Evolutionary conservation across 495 filamentous ascomycete genomes (phyloP), one percentile per base, ranked within the genome.

Genomic region (Penicillium soppii): DNA sequence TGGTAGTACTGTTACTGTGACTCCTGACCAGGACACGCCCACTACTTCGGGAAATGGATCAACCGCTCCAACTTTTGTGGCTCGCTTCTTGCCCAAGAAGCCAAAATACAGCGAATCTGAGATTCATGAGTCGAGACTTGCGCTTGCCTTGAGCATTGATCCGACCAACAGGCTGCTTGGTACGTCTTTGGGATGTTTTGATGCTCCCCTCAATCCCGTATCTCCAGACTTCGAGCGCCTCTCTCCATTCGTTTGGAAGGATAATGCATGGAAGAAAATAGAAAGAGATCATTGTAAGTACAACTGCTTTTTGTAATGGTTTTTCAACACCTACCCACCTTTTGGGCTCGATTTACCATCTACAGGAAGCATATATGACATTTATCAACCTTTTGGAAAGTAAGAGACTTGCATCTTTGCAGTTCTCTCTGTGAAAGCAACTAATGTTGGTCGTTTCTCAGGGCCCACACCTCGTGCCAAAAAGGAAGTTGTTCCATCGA

Each of bases 91-190:
- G 16, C 75, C 76, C 2, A 67, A 71, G 35, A 65, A 68, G n/a
- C 73, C 78, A 20, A 71, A 73, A 7, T 74, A 79, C 29, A 79
- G 85, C 20, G 81, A 90, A 37, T 58, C 72, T 23, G 83, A 87
- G 40, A 83, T 78, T 39, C 87, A 95, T 58, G 84, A 91, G 57
- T 80, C 80, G 29, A 83, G 94, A 15, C 60, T 97, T 30, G 94
- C 95, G 7, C 69, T 87, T 29, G 94, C 94, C 4, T 77, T 96
- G 15, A 85, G 88, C n/a, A 76, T 97, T 50, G 88, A 97, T 61
- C 83, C 80, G 44, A 71, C 79, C 25, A 70, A 71, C 45, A 78
- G 81, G 57, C 71, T 89, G 7, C 73, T 92, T 36, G 73, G 71
- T 45, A 75, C 59, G 19, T 69, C 56, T 46, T 54, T 57, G 8